A percentile compares a stretch with the other conserved stretches of the same genome.
phyloP scores from a whole-genome alignment of 768 basidiomycete species.

The Ramaria rubella region DNA sequence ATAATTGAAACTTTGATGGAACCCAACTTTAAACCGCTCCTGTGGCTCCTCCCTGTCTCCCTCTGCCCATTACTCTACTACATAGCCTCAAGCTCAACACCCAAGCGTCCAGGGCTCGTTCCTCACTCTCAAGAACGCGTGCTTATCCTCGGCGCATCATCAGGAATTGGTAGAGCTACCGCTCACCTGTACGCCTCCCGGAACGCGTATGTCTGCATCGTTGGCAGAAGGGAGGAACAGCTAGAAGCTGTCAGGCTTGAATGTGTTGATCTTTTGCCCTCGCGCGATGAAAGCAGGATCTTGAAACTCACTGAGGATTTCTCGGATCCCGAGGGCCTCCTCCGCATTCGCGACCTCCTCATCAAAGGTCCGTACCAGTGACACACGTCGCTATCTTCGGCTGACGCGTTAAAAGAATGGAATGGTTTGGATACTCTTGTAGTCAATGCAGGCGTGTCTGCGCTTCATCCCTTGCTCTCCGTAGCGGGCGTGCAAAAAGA shows the following conservation, averaged over 20 bases:
- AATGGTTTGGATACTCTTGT: conserved; percentile 75
- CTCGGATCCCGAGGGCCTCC: conserved; percentile 58
- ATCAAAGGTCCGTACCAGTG: conserved; percentile 42
- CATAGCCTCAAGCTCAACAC: background rate
- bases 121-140: conserved; percentile 56
- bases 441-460: conserved; percentile 78
- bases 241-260: conserved; percentile 56
- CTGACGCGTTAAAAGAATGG: conserved; percentile 50
- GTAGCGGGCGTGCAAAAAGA: conserved; percentile 50
- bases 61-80: background rate
- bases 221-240: conserved; percentile 54
- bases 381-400: background rate
- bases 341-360: conserved; percentile 46
- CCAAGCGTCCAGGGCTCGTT: conserved; percentile 18
- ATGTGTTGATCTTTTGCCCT: conserved; percentile 34
- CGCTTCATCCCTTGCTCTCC: conserved; percentile 67
- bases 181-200: conserved; percentile 64
- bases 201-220: conserved; percentile 71
- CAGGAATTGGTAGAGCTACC: conserved; percentile 71
- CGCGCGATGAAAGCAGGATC: conserved; percentile 23
- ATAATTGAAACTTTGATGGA: background rate
- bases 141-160: conserved; percentile 75
- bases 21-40: background rate
- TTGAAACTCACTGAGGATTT: conserved; percentile 59
- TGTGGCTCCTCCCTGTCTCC: background rate